Base-by-base conservation (phyloP, 2,329 filamentous ascomycete genomes). In the Fusarium lyarnte region DNA sequence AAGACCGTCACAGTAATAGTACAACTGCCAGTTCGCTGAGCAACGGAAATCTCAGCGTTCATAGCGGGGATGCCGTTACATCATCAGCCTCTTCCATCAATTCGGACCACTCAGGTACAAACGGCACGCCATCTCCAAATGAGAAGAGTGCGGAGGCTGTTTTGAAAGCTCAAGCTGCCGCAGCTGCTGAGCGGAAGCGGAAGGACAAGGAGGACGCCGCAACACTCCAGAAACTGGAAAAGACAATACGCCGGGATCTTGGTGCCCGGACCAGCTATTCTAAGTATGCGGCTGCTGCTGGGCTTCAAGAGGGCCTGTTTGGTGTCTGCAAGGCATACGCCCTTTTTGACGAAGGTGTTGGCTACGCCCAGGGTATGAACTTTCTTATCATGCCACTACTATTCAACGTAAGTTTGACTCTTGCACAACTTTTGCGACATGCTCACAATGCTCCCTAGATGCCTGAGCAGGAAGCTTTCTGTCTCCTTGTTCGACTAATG, bases 291-390 rank as follows among this genome's bases (percentile, higher is more conserved):
- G 92, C 95, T 70, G 93, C 94, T 38, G 93, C 95, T 69, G 95
- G 94, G 38, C 90, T 97, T 46, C 96, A 98, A 81, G 96, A 98
- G 77, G 93, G 94, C 13, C 87, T 99, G 14, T 98, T 97, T 82
- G 95, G 95, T 41, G 90, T 99, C 39, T 99, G 96, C 85, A 99
- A 98, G 82, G 95, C 96, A 4, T 99, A 99, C 82, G 96, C 96
- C 19, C 86, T 99, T 35, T 98, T 95, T 76, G 96, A 99, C 78
- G 94, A 97, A 78, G 92, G 88, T 12, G 96, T 99, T 39, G 95
- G 96, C 36, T 99, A 99, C 81, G 95, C 97, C 1, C 96, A 99
- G 82, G 96, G 96, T 79, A 98, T 99, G 93, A 99, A 98, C 80
- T 99, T 99, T 78, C 90, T 99, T 66, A 93, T 94, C 53, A 98